Base-by-base conservation (phyloP, 169 alveolate species). In the Cryptosporidium ubiquitum region DNA sequence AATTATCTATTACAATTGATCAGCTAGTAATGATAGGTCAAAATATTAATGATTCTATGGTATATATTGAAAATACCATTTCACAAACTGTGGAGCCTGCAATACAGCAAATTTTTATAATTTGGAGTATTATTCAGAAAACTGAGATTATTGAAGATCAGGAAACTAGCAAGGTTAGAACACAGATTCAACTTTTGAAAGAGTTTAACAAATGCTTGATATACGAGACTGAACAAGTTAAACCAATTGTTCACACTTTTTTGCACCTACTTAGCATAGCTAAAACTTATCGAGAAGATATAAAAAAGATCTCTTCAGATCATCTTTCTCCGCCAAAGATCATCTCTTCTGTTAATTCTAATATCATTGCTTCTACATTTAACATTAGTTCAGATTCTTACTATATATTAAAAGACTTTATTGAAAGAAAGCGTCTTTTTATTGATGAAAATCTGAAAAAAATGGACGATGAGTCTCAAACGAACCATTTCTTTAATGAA, bases 1-100 rank as follows among this genome's bases (percentile, higher is more conserved):
- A 79, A 18, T 14, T 79, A 20, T 29, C 55, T 40, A 29, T 79
- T 18, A 79, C 66, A 10, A 79, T 79, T n/a, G 89, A 79, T 47
- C 89, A 79, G 75, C 68, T 79, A n/a, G 89, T 61, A 14, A 66
- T 79, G 71, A 18, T 79, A 61, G 71, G 89, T 9, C 89, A 79
- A 64, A 79, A 61, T 31, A 64, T 79, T 26, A 16, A 64, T n/a
- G 89, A 79, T 33, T 58, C 79, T 2, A 31, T 79, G 26, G 49
- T 40, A 2, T 79, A 79, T 49, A 79, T 79, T 29, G 16, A 60
- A n/a, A 60, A 44, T 47, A 49, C 40, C 16, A 23, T 61, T 5
- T 58, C 79, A 12, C 58, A 26, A 18, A 79, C 89, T 10, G 51
- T 64, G 42, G 39, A 26, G 10, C 89, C 89, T 9, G 69, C 10